Evolutionary conservation across 2,329 filamentous ascomycete genomes (phyloP).

Genomic region (Phialemoniopsis sp.): DNA sequence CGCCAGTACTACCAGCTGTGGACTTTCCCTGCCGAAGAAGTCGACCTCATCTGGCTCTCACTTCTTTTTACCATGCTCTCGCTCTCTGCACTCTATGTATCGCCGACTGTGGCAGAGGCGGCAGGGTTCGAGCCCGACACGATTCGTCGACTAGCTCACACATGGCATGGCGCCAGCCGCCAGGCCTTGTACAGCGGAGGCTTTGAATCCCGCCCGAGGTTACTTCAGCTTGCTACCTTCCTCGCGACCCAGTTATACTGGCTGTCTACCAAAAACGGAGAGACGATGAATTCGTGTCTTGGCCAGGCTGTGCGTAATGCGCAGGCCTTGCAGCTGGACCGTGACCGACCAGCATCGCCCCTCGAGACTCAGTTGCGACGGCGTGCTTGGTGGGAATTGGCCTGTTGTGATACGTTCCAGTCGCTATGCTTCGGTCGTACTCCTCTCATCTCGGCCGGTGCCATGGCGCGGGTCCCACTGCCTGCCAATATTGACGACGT

Average conservation of each 20-base stretch:
- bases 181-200: constrained; percentile 20
- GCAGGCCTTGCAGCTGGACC: too few species aligned
- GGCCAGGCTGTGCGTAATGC: constrained; percentile 1
- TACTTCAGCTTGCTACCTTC: constrained; percentile 21
- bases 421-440: constrained; percentile 9
- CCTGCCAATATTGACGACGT: constrained; percentile 4
- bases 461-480: constrained; percentile 3
- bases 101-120: constrained; percentile 2
- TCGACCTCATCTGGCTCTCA: constrained; percentile 23
- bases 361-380: constrained; percentile 10
- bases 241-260: constrained; percentile 22
- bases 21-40: constrained; percentile 14
- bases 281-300: constrained; percentile 20
- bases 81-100: constrained; percentile 18
- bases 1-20: constrained; percentile 19
- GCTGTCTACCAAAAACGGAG: constrained; percentile 22
- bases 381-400: constrained; percentile 11
- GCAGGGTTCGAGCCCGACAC: constrained; percentile 11
- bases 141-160: constrained; percentile 14
- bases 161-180: constrained; percentile 21
- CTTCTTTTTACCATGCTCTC: constrained; percentile 22
- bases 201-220: constrained; percentile 18
- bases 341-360: too few species aligned
- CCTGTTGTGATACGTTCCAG: constrained; percentile 10
- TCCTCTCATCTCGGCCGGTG: constrained; percentile 3